A percentile compares a stretch with the other conserved stretches of the same genome.
Evolutionary conservation across 257 asterid species (phyloP).

Genomic region (Jacaranda mimosifolia): DNA sequence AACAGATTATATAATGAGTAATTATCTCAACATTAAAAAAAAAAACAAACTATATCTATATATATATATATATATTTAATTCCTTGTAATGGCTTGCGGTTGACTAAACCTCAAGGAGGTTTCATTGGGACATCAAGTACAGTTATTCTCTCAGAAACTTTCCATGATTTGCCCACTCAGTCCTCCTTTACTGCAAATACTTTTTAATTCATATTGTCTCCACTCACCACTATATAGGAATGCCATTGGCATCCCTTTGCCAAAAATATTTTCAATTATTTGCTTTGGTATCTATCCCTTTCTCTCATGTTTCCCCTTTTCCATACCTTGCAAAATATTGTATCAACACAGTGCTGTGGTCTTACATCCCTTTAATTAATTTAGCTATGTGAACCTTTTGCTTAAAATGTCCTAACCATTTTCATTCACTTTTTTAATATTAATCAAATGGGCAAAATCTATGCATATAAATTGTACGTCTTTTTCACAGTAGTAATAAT

Average conservation of each 20-base stretch:
- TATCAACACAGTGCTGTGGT: slow-evolving; percentile 1
- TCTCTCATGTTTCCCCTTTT: slow-evolving; percentile 20
- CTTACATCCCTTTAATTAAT: not conserved
- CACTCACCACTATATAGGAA: slow-evolving; percentile 52
- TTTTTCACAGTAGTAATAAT: too few relatives aligned
- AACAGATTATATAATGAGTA: not conserved
- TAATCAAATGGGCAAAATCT: not conserved
- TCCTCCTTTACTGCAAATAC: slow-evolving; percentile 51
- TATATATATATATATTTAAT: not conserved
- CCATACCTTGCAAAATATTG: slow-evolving; percentile 14
- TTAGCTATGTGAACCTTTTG: slow-evolving; percentile 28
- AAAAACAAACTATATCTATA: not conserved
- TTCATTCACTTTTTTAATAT: not conserved
- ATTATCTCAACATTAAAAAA: not conserved
- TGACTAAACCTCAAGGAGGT: slow-evolving; percentile 47
- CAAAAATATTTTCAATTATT: slow-evolving; percentile 19
- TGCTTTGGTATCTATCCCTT: slow-evolving; percentile 9
- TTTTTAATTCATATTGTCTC: slow-evolving; percentile 50
- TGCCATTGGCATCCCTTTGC: not conserved
- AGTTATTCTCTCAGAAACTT: slow-evolving; percentile 42
- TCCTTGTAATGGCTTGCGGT: slow-evolving; percentile 38
- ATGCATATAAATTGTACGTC: too few relatives aligned
- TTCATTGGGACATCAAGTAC: slow-evolving; percentile 34
- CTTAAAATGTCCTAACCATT: not conserved
- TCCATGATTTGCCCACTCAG: slow-evolving; percentile 35